Evolutionary conservation across 129 eudicot genomes (phyloP), one percentile per base, ranked within the genome.

Genomic region (Lonicera japonica): DNA sequence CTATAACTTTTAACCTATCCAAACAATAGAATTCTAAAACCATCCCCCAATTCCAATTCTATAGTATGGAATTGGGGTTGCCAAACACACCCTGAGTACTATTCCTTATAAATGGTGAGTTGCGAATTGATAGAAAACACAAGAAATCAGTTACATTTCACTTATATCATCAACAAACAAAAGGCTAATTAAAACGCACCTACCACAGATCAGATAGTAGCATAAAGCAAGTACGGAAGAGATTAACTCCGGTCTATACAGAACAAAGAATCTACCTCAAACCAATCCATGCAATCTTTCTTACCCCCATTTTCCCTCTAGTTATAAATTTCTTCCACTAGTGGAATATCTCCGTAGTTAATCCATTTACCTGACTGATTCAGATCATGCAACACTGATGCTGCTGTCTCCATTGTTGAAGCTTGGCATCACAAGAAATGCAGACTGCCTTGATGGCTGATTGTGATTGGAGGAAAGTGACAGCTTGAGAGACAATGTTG

Each of bases 201-300:
- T 68, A 52, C 36, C 2, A 29, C 36, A 74, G 60, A 76, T 13
- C 36, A 74, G 60, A 76, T 13, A 53, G 66, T 58, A 74, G 66
- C 56, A 65, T 38, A 69, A 24, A 57, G 25, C 61, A 52, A 72
- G 43, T 48, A 60, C 51, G 25, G 41, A 67, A 36, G 58, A 58
- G 66, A 41, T 61, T 34, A 72, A 68, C 64, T 61, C 73, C 70
- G 75, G 84, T 75, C 83, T 87, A 79, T 80, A 87, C 90, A 78
- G 60, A 52, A 66, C 74, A 64, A 77, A 63, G 64, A 54, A 63
- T 61, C 39, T 45, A 64, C 52, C 53, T 41, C 14, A 60, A 68
- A 58, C 67, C 56, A 81, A 65, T 43, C 80, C 70, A 61, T 65
- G 20, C 67, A 50, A 56, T 29, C 58, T 60, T 15, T 18, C 38